Conservation (phyloP, 1,284 basidiomycete genomes). For the Xerocomus minutiporus region DNA sequence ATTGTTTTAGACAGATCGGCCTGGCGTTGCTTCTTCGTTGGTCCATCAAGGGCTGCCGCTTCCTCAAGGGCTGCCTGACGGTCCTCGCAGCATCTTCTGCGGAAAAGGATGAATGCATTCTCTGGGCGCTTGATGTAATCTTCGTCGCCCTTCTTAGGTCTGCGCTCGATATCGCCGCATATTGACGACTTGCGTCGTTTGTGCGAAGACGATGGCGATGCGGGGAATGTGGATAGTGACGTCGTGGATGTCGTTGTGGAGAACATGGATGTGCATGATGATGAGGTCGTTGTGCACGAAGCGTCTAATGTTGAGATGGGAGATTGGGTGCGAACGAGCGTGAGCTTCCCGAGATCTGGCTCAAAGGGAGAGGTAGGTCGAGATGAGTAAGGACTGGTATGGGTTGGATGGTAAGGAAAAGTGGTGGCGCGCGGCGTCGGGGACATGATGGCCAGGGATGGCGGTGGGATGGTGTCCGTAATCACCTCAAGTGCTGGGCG, state of each 20-base stretch:
- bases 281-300: constrained; percentile 30
- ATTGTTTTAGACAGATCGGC: constrained; percentile 72
- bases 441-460: constrained; percentile 62
- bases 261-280: constrained; percentile 37
- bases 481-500: constrained; percentile 68
- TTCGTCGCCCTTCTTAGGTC: constrained; percentile 73
- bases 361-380: constrained; percentile 66
- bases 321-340: constrained; percentile 45
- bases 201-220: constrained; percentile 38
- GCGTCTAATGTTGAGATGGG: constrained; percentile 36
- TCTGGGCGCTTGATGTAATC: constrained; percentile 78
- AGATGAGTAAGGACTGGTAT: constrained; percentile 59
- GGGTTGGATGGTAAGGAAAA: constrained; percentile 54
- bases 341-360: constrained; percentile 51
- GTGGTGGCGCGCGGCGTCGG: constrained; percentile 73
- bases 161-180: constrained; percentile 56
- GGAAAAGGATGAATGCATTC: constrained; percentile 78
- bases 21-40: constrained; percentile 49
- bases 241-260: constrained; percentile 35
- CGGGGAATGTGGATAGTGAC: constrained; percentile 31
- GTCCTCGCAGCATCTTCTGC: constrained; percentile 69
- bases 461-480: constrained; percentile 55
- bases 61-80: constrained; percentile 47
- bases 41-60: constrained; percentile 34
- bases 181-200: constrained; percentile 59